phyloP scores from a whole-genome alignment of 2,329 filamentous ascomycete species.

The Periconia digitata region DNA sequence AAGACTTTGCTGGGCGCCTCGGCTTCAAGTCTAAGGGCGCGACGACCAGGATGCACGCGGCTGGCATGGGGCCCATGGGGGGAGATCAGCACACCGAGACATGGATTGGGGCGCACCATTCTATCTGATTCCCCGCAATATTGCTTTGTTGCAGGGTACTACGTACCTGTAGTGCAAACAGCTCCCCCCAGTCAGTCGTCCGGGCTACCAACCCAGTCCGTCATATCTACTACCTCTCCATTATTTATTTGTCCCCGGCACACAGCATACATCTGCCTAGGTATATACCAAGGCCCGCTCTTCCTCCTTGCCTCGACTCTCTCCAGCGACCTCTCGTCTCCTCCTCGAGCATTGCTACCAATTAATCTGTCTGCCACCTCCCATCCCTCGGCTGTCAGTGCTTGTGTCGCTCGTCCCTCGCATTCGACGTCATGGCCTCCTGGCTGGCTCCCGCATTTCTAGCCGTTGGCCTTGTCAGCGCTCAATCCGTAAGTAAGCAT shows the following conservation, averaged over 20 bases:
- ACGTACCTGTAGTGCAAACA: background rate
- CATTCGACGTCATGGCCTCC: constrained; percentile 30
- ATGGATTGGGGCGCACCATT: background rate
- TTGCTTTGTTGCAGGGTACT: background rate
- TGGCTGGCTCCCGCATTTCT: constrained; percentile 40
- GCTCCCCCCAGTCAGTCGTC: background rate
- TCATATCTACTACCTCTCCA: no score
- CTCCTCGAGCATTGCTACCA: background rate
- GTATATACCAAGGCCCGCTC: background rate
- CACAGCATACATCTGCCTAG: background rate
- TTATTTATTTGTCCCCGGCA: no score
- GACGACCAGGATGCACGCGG: background rate
- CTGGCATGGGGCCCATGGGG: background rate
- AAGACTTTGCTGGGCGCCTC: background rate
- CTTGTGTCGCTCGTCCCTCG: background rate
- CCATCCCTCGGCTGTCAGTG: background rate
- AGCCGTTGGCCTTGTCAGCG: constrained; percentile 30
- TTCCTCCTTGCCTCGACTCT: background rate
- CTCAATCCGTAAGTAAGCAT: constrained; percentile 34
- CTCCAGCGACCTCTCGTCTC: background rate
- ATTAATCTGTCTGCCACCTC: background rate
- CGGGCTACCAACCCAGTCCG: no score
- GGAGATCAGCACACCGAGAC: background rate
- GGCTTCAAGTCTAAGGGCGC: no score
- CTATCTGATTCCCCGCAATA: background rate